Base-by-base conservation (phyloP, 257 asterid species). In the Plantago major region DNA sequence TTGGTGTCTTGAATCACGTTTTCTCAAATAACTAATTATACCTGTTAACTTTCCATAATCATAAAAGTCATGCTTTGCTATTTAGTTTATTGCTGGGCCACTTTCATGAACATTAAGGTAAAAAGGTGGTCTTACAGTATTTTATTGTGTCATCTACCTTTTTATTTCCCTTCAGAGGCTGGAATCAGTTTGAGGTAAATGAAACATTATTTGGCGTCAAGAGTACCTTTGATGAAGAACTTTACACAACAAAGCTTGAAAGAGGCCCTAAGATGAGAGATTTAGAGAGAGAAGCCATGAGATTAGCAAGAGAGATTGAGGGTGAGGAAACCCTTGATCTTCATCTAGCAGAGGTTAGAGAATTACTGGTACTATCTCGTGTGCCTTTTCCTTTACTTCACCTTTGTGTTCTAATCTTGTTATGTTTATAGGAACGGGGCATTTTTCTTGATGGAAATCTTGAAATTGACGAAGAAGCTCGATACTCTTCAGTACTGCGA, bases 151-250 rank as follows among this genome's bases (percentile, higher is more conserved):
- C 26, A 13, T 52, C 40, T 15, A 52, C 58, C 18, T n/a, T n/a
- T n/a, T n/a, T n/a, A 52, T 11, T 52, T 51, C 5, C 37, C 37
- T 43, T 71, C 78, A 93, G 99, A 82, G 87, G 97, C 62, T 93
- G 99, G 99, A 88, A 93, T 78, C 99, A 93, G 71, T 93, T 93
- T 74, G 83, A 83, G 73, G 94, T 77, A 71, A 93, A 93, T 71
- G 87, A 82, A 73, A 67, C 87, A 12, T 78, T 93, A 55, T 93
- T 93, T 77, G 99, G 99, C 63, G 95, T 93, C 42, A 93, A 79
- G 69, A 93, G 97, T 77, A 89, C 99, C 57, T 93, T 93, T 70
- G 70, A 85, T 10, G 97, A 93, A 84, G 99, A 93, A n/a, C 78
- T 89, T 57, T 93, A 93, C 78, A 93, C 97, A 15, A 93, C 99